Conservation (phyloP, 768 basidiomycete species). For the Xerocomellus amylosporus region DNA sequence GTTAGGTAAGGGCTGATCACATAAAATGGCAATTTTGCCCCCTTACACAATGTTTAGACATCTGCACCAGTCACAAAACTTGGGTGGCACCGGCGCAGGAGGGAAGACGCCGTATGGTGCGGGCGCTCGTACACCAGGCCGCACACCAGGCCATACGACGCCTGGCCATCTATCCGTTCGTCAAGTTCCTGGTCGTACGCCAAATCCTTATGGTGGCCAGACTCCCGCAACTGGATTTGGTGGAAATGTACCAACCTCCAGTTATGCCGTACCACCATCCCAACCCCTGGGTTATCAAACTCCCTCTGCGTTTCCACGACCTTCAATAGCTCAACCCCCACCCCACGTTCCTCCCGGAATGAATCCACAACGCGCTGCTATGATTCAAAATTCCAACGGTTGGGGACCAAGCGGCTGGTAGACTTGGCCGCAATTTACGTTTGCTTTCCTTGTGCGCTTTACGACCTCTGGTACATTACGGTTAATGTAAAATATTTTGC, state of each 20-base stretch:
- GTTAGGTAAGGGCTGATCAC: slow-evolving; percentile 49
- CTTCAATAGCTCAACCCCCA: slow-evolving; percentile 40
- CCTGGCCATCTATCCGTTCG: slow-evolving; percentile 80
- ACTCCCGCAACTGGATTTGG: slow-evolving; percentile 35
- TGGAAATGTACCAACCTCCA: slow-evolving; percentile 26
- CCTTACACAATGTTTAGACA: slow-evolving; percentile 45
- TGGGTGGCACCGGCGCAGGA: slow-evolving; percentile 47
- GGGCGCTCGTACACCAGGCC: slow-evolving; percentile 72
- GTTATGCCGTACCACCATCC: slow-evolving; percentile 31
- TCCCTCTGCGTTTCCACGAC: slow-evolving; percentile 38
- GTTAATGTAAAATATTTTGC: slow-evolving; percentile 29
- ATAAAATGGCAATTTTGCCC: background rate
- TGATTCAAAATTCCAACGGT: slow-evolving; percentile 51
- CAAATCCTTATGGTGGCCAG: slow-evolving; percentile 68
- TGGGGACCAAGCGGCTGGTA: slow-evolving; percentile 38
- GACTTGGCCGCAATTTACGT: slow-evolving; percentile 16
- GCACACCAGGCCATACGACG: slow-evolving; percentile 69
- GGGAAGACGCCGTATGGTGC: slow-evolving; percentile 81
- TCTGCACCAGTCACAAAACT: slow-evolving; percentile 74
- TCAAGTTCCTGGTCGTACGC: slow-evolving; percentile 63
- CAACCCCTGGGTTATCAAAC: slow-evolving; percentile 43
- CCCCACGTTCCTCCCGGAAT: slow-evolving; percentile 54
- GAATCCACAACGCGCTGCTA: slow-evolving; percentile 64
- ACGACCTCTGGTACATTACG: slow-evolving; percentile 18
- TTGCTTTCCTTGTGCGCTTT: slow-evolving; percentile 14